Conservation (phyloP, 1,284 basidiomycete genomes). For the Golubevia pallescens region DNA sequence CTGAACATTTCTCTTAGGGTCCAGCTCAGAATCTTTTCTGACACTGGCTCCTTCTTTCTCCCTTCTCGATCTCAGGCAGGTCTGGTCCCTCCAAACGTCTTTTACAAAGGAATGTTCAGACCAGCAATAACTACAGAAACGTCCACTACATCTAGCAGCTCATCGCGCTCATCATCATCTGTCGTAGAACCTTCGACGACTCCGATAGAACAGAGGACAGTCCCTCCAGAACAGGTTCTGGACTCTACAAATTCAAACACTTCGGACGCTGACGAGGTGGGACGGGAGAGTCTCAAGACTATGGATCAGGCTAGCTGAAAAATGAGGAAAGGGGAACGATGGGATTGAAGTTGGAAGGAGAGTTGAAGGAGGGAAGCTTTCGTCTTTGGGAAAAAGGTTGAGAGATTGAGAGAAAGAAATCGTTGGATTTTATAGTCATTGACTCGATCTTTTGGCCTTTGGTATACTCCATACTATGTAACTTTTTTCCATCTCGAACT, state of each 20-base stretch:
- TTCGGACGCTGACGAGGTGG: not conserved
- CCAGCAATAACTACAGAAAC: not conserved
- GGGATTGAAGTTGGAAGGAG: too few relatives aligned
- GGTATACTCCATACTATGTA: too few relatives aligned
- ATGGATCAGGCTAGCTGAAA: not conserved
- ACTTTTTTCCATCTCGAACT: too few relatives aligned
- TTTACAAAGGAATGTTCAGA: conserved; percentile 3
- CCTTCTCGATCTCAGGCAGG: not conserved
- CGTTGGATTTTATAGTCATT: too few relatives aligned
- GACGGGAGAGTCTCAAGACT: not conserved
- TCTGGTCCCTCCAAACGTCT: not conserved
- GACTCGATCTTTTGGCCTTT: too few relatives aligned
- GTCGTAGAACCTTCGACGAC: not conserved
- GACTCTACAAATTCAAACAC: not conserved
- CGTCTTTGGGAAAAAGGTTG: too few relatives aligned
- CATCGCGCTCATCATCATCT: not conserved
- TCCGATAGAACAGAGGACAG: not conserved
- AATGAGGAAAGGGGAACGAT: too few relatives aligned
- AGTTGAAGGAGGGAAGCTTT: too few relatives aligned
- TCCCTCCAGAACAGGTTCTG: not conserved
- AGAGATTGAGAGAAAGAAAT: too few relatives aligned
- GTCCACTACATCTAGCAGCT: not conserved
- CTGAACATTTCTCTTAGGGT: too few relatives aligned
- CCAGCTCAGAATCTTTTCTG: not conserved
- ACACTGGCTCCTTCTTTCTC: not conserved